Conservation (phyloP, 495 filamentous ascomycete species). For the Halenospora varia region DNA sequence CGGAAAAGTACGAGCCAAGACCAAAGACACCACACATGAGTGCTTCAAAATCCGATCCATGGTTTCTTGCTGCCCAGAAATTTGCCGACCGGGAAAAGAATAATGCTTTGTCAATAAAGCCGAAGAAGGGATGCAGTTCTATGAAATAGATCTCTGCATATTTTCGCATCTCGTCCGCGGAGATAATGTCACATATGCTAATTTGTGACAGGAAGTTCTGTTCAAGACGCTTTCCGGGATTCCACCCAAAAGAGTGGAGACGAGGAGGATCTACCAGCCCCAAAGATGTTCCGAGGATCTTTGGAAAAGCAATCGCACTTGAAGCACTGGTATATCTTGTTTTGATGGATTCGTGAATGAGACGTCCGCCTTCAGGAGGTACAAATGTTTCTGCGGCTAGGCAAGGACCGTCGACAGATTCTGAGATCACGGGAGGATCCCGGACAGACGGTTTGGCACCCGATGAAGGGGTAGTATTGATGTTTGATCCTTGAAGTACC, state of each 20-base stretch:
- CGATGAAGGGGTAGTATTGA: neutral
- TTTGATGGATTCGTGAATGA: neutral
- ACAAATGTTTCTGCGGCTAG: neutral
- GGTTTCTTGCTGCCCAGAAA: conserved; percentile 28
- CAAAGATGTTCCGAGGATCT: conserved; percentile 43
- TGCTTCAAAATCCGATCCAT: conserved; percentile 32
- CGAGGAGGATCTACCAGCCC: conserved; percentile 44
- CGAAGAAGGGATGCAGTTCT: conserved; percentile 44
- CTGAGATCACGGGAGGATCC: neutral
- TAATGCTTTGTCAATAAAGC: conserved; percentile 36
- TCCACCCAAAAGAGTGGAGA: conserved; percentile 50
- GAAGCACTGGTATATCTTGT: neutral
- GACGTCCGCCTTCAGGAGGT: neutral
- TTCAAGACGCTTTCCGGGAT: conserved; percentile 38
- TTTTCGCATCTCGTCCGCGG: conserved; percentile 30
- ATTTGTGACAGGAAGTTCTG: conserved; percentile 12
- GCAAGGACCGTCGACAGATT: neutral
- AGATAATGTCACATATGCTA: conserved; percentile 33
- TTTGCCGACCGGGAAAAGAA: conserved; percentile 30
- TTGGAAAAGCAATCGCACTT: conserved; percentile 43
- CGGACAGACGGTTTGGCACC: neutral
- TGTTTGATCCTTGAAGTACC: too few relatives aligned
- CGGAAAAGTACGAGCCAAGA: conserved; percentile 44
- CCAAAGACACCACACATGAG: conserved; percentile 45
- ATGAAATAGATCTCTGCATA: conserved; percentile 43